These are phyloP conservation scores for Ascochyta clinopodiicola DNA, from an alignment of 2,329 filamentous ascomycete species.

Conservation along the genomic window DNA sequence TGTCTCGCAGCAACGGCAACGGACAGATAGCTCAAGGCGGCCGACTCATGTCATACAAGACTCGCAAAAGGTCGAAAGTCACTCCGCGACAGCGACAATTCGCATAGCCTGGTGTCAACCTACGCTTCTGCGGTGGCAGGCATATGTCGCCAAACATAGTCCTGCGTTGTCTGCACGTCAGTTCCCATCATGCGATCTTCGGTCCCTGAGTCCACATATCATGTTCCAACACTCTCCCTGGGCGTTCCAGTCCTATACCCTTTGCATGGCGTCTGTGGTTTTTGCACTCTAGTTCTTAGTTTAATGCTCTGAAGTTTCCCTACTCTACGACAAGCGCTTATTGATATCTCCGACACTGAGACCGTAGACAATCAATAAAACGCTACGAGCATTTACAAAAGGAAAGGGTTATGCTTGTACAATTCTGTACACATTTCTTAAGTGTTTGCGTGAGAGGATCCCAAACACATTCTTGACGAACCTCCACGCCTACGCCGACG, in stretches of 20 bases:
- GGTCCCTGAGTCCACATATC: not conserved
- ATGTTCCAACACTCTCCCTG: not conserved
- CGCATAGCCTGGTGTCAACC: not conserved
- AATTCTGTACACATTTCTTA: no score
- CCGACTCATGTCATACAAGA: constrained; percentile 54
- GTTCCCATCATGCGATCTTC: not conserved
- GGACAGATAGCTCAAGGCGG: constrained; percentile 62
- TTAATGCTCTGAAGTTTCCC: not conserved
- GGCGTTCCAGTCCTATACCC: constrained; percentile 14
- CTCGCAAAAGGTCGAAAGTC: constrained; percentile 40
- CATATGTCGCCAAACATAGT: not conserved
- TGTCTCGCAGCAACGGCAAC: constrained; percentile 74
- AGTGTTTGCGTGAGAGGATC: constrained; percentile 9
- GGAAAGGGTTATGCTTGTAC: not conserved
- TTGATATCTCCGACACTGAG: not conserved
- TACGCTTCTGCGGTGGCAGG: no score
- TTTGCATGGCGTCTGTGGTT: constrained; percentile 2
- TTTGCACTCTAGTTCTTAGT: not conserved
- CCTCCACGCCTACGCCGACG: no score
- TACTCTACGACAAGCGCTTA: not conserved
- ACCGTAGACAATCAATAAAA: not conserved
- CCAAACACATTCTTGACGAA: not conserved
- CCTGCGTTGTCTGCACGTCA: not conserved
- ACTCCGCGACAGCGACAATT: constrained; percentile 13
- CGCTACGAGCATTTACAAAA: not conserved